These are phyloP conservation scores for Fusarium camptoceras DNA, from an alignment of 2,329 filamentous ascomycete genomes.

Conservation along the genomic window DNA sequence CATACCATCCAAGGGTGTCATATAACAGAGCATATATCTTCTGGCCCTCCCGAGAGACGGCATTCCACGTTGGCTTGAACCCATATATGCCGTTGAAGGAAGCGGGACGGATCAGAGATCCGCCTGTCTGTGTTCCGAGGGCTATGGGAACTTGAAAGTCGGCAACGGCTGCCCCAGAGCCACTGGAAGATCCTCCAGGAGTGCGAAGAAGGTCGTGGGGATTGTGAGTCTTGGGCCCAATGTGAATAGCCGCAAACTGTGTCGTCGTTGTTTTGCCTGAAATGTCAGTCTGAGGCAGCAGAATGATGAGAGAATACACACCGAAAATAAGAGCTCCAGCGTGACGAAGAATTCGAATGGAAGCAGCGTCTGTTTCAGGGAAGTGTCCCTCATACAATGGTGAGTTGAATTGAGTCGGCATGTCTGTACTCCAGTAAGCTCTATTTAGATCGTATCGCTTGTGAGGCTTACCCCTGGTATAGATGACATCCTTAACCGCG, in stretches of 20 bases:
- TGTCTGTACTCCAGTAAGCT: conserved; percentile 52
- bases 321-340: conserved; percentile 68
- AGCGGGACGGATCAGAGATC: conserved; percentile 72
- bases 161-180: conserved; percentile 74
- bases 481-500: conserved; percentile 71
- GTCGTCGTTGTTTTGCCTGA: conserved; percentile 62
- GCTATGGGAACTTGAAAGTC: conserved; percentile 72
- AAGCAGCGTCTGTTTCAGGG: conserved; percentile 63
- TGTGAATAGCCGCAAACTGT: conserved; percentile 69
- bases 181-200: conserved; percentile 75
- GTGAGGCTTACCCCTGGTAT: conserved; percentile 59
- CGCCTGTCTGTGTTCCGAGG: conserved; percentile 75
- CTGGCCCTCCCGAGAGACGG: conserved; percentile 71
- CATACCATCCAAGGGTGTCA: conserved; percentile 73
- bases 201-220: conserved; percentile 74
- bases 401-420: conserved; percentile 69
- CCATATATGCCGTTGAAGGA: conserved; percentile 76
- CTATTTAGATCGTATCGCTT: background rate
- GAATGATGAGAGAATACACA: background rate
- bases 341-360: conserved; percentile 63
- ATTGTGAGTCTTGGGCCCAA: conserved; percentile 67
- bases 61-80: conserved; percentile 75
- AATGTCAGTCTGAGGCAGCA: background rate
- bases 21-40: conserved; percentile 69
- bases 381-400: conserved; percentile 63